Conservation (phyloP, 2,329 filamentous ascomycete genomes). For the Trichoderma sp. region DNA sequence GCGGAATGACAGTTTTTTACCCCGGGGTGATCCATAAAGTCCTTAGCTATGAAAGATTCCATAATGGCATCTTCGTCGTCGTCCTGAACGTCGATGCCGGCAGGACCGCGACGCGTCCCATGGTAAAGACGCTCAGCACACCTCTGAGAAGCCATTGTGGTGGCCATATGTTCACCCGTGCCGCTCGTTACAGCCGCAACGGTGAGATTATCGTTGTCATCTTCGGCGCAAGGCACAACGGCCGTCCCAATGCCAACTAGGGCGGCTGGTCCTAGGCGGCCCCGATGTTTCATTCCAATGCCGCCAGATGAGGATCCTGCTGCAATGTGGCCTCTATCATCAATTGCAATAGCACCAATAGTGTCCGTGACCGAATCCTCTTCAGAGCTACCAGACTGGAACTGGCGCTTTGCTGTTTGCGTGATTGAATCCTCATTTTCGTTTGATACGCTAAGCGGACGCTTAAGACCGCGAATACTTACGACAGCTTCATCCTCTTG, state of each 20-base stretch:
- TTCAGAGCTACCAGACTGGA: constrained; percentile 29
- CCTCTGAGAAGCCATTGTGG: constrained; percentile 83
- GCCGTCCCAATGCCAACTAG: constrained; percentile 89
- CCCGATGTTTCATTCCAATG: constrained; percentile 97
- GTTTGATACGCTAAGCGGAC: constrained; percentile 28
- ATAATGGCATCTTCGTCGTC: constrained; percentile 77
- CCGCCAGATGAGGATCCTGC: constrained; percentile 95
- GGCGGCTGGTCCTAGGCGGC: constrained; percentile 88
- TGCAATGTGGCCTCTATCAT: constrained; percentile 82
- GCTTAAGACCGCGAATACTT: constrained; percentile 39
- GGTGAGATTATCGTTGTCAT: constrained; percentile 67
- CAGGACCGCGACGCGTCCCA: constrained; percentile 59
- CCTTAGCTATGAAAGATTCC: constrained; percentile 75
- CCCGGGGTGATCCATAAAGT: constrained; percentile 91
- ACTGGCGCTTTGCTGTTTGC: constrained; percentile 26
- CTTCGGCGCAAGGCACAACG: constrained; percentile 74
- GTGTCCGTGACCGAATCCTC: constrained; percentile 83
- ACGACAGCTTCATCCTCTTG: background rate
- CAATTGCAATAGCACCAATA: constrained; percentile 92
- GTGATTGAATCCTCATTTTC: constrained; percentile 10
- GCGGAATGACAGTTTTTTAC: constrained; percentile 76
- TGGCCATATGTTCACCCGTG: constrained; percentile 97
- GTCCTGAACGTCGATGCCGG: constrained; percentile 64
- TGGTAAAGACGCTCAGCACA: constrained; percentile 85
- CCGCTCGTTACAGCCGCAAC: constrained; percentile 90